phyloP scores from a whole-genome alignment of 345 rosid genomes.

The Alliaria petiolata region DNA sequence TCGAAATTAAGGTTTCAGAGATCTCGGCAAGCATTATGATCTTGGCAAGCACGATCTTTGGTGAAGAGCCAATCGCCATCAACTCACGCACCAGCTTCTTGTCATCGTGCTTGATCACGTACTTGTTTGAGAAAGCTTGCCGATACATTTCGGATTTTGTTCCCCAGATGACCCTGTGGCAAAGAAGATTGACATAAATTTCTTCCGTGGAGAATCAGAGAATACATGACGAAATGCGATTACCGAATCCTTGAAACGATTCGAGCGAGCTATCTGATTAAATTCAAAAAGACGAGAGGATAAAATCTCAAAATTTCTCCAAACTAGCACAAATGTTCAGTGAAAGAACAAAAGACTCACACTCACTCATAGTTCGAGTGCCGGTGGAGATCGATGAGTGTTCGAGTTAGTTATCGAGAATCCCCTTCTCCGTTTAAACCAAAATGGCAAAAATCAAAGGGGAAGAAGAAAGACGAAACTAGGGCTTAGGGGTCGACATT shows the following conservation, averaged over 20 bases:
- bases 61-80: too few species aligned
- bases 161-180: not conserved
- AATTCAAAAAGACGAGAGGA: too few species aligned
- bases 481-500: too few species aligned
- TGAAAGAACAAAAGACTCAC: too few species aligned
- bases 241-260: not conserved
- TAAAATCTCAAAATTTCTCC: not conserved
- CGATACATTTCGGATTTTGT: constrained; percentile 5
- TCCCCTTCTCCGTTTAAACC: not conserved
- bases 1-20: too few species aligned
- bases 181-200: too few species aligned
- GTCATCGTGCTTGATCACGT: too few species aligned
- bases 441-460: not conserved
- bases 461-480: not conserved
- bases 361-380: not conserved
- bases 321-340: not conserved
- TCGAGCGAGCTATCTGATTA: too few species aligned
- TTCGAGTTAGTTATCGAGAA: not conserved
- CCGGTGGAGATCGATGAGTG: not conserved
- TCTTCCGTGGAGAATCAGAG: not conserved
- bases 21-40: too few species aligned
- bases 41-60: too few species aligned
- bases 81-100: too few species aligned
- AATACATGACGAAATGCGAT: not conserved
- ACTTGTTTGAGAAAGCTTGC: too few species aligned